These are phyloP conservation scores for Lolium perenne DNA, from an alignment of 176 grass and related monocot genomes.

Conservation along the genomic window DNA sequence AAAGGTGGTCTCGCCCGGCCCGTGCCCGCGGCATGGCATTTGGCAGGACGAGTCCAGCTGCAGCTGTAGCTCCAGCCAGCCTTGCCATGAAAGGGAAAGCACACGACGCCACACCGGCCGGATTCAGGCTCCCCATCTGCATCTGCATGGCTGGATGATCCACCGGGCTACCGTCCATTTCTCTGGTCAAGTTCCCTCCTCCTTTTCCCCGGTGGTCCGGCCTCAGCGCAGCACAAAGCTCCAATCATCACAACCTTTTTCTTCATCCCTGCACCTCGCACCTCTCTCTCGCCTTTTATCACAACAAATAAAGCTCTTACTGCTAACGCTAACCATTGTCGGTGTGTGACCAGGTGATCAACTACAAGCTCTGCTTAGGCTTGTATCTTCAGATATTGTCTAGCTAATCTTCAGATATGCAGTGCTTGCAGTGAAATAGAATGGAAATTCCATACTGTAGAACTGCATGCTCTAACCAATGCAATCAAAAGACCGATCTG, in stretches of 20 bases:
- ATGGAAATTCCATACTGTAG: too few relatives aligned
- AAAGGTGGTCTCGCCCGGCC: background rate
- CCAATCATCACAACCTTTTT: conserved; percentile 39
- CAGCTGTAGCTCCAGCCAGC: conserved; percentile 41
- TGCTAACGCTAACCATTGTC: background rate
- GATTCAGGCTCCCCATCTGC: background rate
- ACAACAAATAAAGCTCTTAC: background rate
- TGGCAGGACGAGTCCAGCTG: conserved; percentile 39
- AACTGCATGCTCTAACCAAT: too few relatives aligned
- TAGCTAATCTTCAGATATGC: too few relatives aligned
- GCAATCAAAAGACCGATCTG: too few relatives aligned
- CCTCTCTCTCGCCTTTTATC: background rate
- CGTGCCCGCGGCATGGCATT: background rate
- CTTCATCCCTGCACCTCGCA: background rate
- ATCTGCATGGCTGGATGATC: conserved; percentile 22
- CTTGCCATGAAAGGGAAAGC: conserved; percentile 50
- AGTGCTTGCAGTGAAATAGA: too few relatives aligned
- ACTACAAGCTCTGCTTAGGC: background rate
- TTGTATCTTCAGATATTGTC: too few relatives aligned
- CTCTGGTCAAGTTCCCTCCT: conserved; percentile 39
- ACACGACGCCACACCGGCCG: conserved; percentile 28
- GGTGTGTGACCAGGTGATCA: background rate
- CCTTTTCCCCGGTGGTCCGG: conserved; percentile 30
- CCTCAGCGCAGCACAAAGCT: conserved; percentile 17
- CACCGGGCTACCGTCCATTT: conserved; percentile 38